Percentiles rank a stretch among this genome's conserved stretches.
Conservation (phyloP, 768 basidiomycete genomes). For the Macrolepiota fuliginosa region DNA sequence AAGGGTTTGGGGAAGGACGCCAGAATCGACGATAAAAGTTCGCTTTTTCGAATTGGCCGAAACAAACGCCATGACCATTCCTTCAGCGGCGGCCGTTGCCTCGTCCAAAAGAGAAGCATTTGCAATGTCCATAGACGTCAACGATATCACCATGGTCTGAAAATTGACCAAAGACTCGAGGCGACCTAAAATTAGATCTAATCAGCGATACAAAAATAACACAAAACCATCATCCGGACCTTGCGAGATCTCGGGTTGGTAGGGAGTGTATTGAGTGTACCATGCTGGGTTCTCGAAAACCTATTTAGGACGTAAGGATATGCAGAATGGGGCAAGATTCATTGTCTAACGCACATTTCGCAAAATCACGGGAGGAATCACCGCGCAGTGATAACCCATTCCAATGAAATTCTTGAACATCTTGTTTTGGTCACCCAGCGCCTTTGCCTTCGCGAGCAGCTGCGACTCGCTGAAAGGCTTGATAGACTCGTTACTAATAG, state of each 20-base stretch:
- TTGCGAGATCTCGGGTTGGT: conserved; percentile 98
- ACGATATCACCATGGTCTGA: conserved; percentile 93
- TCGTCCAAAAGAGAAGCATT: conserved; percentile 96
- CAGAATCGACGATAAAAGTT: conserved; percentile 82
- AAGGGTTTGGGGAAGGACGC: conserved; percentile 85
- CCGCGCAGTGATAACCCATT: conserved; percentile 95
- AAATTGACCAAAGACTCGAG: conserved; percentile 96
- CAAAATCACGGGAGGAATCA: conserved; percentile 93
- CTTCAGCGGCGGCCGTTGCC: conserved; percentile 92
- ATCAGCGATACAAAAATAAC: not conserved
- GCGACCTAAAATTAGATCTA: conserved; percentile 56
- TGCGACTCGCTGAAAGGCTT: conserved; percentile 84
- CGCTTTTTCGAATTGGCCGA: conserved; percentile 66
- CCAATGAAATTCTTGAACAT: conserved; percentile 93
- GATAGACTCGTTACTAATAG: conserved; percentile 67
- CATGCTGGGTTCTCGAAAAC: conserved; percentile 95
- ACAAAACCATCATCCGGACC: conserved; percentile 43
- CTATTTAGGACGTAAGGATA: conserved; percentile 31
- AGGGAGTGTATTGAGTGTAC: conserved; percentile 97
- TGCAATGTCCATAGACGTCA: conserved; percentile 93
- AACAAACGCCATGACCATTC: conserved; percentile 92
- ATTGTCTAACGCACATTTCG: conserved; percentile 60
- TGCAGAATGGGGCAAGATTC: conserved; percentile 19
- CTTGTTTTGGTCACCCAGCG: conserved; percentile 77
- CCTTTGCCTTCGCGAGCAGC: conserved; percentile 70